These are phyloP conservation scores for Monilinia laxa DNA, from an alignment of 2,329 filamentous ascomycete species.

Conservation along the genomic window DNA sequence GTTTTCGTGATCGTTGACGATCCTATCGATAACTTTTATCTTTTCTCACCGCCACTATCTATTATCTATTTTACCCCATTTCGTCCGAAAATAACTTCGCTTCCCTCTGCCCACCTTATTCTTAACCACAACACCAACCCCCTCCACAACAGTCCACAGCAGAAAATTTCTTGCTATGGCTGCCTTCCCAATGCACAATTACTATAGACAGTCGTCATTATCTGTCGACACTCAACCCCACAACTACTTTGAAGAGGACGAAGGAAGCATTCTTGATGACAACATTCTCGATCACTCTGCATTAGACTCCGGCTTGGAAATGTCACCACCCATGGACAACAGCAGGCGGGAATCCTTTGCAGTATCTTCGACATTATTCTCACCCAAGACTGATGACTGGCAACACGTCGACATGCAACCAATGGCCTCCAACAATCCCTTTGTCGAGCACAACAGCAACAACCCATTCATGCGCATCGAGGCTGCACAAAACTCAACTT, in stretches of 20 bases:
- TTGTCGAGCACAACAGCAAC: slow-evolving; percentile 55
- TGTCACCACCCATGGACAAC: slow-evolving; percentile 61
- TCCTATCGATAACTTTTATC: slow-evolving; percentile 27
- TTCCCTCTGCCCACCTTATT: slow-evolving; percentile 28
- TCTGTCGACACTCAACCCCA: slow-evolving; percentile 40
- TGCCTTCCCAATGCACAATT: slow-evolving; percentile 39
- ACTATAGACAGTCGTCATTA: slow-evolving; percentile 38
- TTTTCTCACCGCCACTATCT: slow-evolving; percentile 28
- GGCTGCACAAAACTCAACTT: slow-evolving; percentile 45
- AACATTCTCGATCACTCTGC: slow-evolving; percentile 58
- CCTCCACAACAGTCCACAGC: slow-evolving; percentile 24
- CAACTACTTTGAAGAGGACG: slow-evolving; percentile 63
- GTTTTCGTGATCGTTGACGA: slow-evolving; percentile 26
- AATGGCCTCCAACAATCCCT: slow-evolving; percentile 62
- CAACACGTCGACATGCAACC: slow-evolving; percentile 65
- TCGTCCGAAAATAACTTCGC: slow-evolving; percentile 30
- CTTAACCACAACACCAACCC: slow-evolving; percentile 21
- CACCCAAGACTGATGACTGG: slow-evolving; percentile 65
- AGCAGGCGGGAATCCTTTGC: slow-evolving; percentile 65
- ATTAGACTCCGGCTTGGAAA: slow-evolving; percentile 60
- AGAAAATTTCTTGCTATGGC: slow-evolving; percentile 36
- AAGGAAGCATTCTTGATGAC: slow-evolving; percentile 60
- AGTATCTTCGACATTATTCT: slow-evolving; percentile 59
- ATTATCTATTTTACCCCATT: slow-evolving; percentile 25
- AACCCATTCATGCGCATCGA: slow-evolving; percentile 68